Evolutionary conservation across 2,329 filamentous ascomycete genomes (phyloP).

Genomic region (Fusarium incarnatum): DNA sequence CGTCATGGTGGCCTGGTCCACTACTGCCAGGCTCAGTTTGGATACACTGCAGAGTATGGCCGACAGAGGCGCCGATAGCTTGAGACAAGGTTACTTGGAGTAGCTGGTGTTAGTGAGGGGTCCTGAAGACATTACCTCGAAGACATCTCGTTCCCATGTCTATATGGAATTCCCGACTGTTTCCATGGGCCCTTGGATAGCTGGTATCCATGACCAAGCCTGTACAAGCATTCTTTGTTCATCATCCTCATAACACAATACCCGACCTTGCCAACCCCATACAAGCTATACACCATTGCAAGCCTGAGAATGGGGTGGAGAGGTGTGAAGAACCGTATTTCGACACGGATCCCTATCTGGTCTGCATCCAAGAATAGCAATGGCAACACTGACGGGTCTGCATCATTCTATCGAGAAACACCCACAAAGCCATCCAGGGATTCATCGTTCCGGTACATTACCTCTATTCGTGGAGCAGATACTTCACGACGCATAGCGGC

Average conservation of each 20-base stretch:
- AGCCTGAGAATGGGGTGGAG: constrained; percentile 53
- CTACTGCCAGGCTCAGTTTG: constrained; percentile 48
- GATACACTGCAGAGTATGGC: constrained; percentile 52
- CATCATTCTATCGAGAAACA: constrained; percentile 30
- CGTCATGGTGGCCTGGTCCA: constrained; percentile 43
- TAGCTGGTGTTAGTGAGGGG: constrained; percentile 40
- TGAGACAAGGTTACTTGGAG: constrained; percentile 46
- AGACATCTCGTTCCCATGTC: constrained; percentile 8
- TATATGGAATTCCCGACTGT: constrained; percentile 5
- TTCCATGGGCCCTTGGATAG: background rate
- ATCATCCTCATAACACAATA: constrained; percentile 3
- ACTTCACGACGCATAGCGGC: constrained; percentile 6
- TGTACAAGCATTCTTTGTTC: constrained; percentile 3
- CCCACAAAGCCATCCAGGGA: constrained; percentile 26
- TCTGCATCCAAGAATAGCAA: constrained; percentile 49
- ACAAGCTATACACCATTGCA: background rate
- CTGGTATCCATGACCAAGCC: constrained; percentile 4
- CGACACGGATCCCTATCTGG: constrained; percentile 50
- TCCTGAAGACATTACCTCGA: constrained; percentile 13
- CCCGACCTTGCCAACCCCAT: background rate
- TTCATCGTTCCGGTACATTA: constrained; percentile 47
- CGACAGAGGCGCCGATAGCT: constrained; percentile 53
- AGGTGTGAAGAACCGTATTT: constrained; percentile 52
- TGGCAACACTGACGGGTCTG: constrained; percentile 29
- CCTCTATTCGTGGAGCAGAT: constrained; percentile 25